Evolutionary conservation across 148 eudicot genomes (phyloP), one percentile per base, ranked within the genome.

Genomic region (Persicaria tinctoria): DNA sequence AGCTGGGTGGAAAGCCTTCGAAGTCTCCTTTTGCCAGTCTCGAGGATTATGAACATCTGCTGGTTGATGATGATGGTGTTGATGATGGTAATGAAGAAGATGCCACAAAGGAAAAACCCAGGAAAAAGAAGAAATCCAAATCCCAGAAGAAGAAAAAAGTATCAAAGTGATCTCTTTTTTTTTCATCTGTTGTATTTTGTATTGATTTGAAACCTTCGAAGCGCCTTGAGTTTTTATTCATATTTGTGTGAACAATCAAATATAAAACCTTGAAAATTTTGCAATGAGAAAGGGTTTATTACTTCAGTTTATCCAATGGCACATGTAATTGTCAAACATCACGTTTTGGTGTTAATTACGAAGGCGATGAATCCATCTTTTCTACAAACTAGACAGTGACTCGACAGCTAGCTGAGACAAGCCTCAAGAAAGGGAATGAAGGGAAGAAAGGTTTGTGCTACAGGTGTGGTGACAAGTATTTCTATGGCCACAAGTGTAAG

Each of bases 1-100:
- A 87, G 74, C n/a, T 80, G 8, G 51, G 17, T 11, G 72, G 80
- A 73, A 77, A 73, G 32, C 47, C 79, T 0, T 83, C 81, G 3
- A 85, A 86, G 5, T 93, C 98, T 6, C 95, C 98, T 5, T 93
- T 93, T 80, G 97, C 97, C 4, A 89, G 94, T 76, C 72, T 89
- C 51, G 99, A 96, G 66, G 97, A 96, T 5, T 93, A 89, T 62
- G 90, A 89, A 76, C 96, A 93, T 84, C 63, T 93, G 83, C 18
- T 93, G 72, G 75, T 83, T 60, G 87, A 80, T 16, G 72, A 81
- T 12, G 68, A 75, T 0, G 62, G 79, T 3, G 80, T 81, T 13
- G 81, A 83, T 53, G 51, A 51, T 46, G 84, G 68, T 56, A 57
- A 75, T 72, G 46, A 73, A 64, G 71, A 77, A 8, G 83, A 83